These are phyloP conservation scores for Magnolia sinica DNA, from an alignment of 164 flowering plant species.

Conservation along the genomic window DNA sequence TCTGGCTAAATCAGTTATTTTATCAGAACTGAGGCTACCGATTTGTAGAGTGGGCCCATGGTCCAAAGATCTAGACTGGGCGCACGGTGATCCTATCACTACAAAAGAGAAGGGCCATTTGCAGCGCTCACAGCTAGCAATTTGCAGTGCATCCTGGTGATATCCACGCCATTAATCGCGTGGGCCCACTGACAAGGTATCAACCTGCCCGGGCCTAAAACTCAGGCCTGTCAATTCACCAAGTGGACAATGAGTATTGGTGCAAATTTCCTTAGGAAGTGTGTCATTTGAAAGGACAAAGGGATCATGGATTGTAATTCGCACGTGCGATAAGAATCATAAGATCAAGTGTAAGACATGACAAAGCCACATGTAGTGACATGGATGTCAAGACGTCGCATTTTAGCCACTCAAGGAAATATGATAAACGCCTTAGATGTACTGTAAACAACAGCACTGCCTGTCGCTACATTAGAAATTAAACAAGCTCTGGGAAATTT, in stretches of 20 bases:
- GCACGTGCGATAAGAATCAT: background rate
- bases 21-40: no score
- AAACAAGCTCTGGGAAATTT: no score
- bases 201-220: background rate
- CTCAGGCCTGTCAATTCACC: background rate
- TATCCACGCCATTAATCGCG: background rate
- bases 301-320: background rate
- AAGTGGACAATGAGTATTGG: background rate
- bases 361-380: background rate
- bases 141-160: background rate
- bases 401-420: background rate
- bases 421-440: background rate
- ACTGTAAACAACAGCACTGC: background rate
- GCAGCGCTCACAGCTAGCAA: background rate
- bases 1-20: no score
- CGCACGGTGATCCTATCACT: background rate
- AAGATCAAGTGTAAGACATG: background rate
- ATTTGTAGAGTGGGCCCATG: background rate
- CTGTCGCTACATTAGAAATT: background rate
- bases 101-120: background rate
- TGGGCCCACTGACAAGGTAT: background rate
- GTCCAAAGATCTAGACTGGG: background rate
- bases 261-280: background rate
- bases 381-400: background rate
- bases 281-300: background rate